A percentile compares a stretch with the other conserved stretches of the same genome.
These are phyloP conservation scores for Chaetomiaceae sp. DNA, from an alignment of 2,329 filamentous ascomycete species.

Conservation along the genomic window DNA sequence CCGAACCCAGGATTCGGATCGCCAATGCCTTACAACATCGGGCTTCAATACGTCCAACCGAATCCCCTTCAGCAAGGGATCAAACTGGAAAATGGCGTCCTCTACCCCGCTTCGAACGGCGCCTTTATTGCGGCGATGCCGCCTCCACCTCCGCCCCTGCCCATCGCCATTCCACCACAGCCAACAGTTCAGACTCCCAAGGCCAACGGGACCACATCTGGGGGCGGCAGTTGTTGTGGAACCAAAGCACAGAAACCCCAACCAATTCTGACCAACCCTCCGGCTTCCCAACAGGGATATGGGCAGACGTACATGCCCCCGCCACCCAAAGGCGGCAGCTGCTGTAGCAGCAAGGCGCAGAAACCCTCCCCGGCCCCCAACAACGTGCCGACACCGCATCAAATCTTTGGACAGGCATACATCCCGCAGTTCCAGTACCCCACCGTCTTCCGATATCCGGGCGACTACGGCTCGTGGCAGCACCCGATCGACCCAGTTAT, in stretches of 20 bases:
- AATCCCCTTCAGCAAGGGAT: constrained; percentile 14
- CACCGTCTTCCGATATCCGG: constrained; percentile 48
- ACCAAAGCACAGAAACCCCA: constrained; percentile 25
- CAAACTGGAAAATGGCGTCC: constrained; percentile 18
- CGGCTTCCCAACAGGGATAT: constrained; percentile 10
- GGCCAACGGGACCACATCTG: constrained; percentile 16
- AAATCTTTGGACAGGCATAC: constrained; percentile 13
- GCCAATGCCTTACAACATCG: constrained; percentile 17
- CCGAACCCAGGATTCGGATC: constrained; percentile 12
- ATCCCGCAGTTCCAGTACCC: constrained; percentile 38
- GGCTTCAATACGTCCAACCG: constrained; percentile 14
- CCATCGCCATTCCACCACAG: constrained; percentile 20
- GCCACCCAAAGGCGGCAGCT: constrained; percentile 24
- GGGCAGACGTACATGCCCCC: constrained; percentile 28
- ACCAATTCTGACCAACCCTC: background rate
- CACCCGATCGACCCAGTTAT: constrained; percentile 52
- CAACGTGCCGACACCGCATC: constrained; percentile 6
- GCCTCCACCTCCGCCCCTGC: constrained; percentile 10
- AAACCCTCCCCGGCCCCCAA: background rate
- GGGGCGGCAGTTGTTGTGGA: constrained; percentile 32
- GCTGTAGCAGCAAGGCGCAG: constrained; percentile 20
- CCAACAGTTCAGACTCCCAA: constrained; percentile 9
- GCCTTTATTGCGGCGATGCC: constrained; percentile 10
- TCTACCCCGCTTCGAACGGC: constrained; percentile 44
- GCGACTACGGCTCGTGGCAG: constrained; percentile 50